Conservation (phyloP, 495 filamentous ascomycete genomes). For the Aspergillus olivimuriae region DNA sequence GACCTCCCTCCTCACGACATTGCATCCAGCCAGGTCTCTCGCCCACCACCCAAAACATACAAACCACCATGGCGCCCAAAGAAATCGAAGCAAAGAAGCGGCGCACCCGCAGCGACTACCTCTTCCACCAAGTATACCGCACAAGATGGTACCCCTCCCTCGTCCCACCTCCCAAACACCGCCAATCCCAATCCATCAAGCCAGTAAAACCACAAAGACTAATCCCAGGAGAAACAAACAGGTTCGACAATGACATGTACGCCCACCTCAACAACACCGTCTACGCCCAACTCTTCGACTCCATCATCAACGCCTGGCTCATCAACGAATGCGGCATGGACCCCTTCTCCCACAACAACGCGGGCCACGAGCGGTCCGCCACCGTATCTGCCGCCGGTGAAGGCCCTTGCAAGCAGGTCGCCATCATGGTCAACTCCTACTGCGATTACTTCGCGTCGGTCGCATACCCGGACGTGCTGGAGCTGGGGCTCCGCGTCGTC, state of each 20-base stretch:
- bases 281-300: slow-evolving; percentile 79
- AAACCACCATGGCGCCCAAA: slow-evolving; percentile 18
- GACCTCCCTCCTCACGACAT: neutral
- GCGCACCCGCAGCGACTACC: slow-evolving; percentile 61
- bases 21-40: too few species aligned
- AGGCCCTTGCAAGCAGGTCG: slow-evolving; percentile 46
- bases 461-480: slow-evolving; percentile 74
- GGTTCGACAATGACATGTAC: slow-evolving; percentile 97
- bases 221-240: slow-evolving; percentile 23
- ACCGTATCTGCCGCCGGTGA: neutral
- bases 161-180: neutral
- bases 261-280: slow-evolving; percentile 79
- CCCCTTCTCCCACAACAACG: slow-evolving; percentile 49
- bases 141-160: slow-evolving; percentile 66
- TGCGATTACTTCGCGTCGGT: slow-evolving; percentile 81
- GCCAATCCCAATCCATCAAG: neutral
- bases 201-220: neutral
- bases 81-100: slow-evolving; percentile 54
- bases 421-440: slow-evolving; percentile 75
- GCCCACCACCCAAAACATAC: neutral
- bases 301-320: slow-evolving; percentile 84
- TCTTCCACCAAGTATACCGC: slow-evolving; percentile 73
- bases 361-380: neutral
- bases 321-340: slow-evolving; percentile 71
- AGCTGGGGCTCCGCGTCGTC: slow-evolving; percentile 75